Conservation (phyloP, 2,329 filamentous ascomycete genomes). For the Fusarium lateritium region DNA sequence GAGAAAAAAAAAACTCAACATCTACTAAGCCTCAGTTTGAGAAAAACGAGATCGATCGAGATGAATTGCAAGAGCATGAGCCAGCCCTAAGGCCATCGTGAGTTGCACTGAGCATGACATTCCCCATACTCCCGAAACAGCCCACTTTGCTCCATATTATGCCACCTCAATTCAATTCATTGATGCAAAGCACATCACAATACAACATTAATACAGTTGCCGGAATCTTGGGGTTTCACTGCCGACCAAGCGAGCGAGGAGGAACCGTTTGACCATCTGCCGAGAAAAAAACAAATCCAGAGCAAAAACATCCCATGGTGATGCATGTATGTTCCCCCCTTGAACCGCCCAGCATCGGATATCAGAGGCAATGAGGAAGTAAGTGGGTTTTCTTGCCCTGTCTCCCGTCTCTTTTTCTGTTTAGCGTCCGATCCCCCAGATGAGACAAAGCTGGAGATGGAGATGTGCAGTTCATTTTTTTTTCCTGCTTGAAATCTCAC, state of each 20-base stretch:
- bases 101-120: constrained; percentile 26
- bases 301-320: constrained; percentile 20
- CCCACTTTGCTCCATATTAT: constrained; percentile 36
- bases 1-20: constrained; percentile 2
- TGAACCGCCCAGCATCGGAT: constrained; percentile 30
- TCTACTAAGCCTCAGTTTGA: neutral
- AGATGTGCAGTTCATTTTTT: constrained; percentile 19
- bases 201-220: neutral
- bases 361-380: constrained; percentile 22
- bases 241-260: constrained; percentile 32
- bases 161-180: constrained; percentile 5
- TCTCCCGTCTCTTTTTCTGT: constrained; percentile 8
- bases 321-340: no score
- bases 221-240: constrained; percentile 40
- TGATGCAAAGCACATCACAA: constrained; percentile 24
- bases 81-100: neutral
- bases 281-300: constrained; percentile 15
- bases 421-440: constrained; percentile 24
- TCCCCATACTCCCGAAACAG: constrained; percentile 41
- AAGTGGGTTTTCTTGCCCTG: constrained; percentile 3
- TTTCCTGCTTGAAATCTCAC: constrained; percentile 16
- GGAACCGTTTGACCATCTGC: constrained; percentile 27
- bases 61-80: constrained; percentile 13
- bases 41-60: constrained; percentile 23
- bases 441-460: constrained; percentile 12